phyloP scores from a whole-genome alignment of 164 flowering plant genomes.

The Echeveria elegans region DNA sequence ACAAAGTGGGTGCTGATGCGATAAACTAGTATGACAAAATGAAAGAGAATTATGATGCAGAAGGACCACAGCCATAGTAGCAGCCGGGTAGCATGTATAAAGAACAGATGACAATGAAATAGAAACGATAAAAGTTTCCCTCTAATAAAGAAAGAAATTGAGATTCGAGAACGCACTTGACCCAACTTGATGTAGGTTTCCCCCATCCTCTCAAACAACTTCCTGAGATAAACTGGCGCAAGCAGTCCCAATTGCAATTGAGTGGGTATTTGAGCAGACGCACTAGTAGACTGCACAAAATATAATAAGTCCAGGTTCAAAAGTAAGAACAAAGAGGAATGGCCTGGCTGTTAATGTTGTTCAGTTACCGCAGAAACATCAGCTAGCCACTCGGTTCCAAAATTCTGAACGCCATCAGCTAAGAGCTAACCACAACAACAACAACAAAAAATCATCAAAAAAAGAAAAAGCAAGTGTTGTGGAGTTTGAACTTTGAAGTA shows the following conservation, averaged over 20 bases:
- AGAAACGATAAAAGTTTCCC: neutral
- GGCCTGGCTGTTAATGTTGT: no score
- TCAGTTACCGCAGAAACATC: conserved; percentile 65
- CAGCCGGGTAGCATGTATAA: neutral
- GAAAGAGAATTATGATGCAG: neutral
- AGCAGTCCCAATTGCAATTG: conserved; percentile 69
- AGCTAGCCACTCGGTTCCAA: conserved; percentile 84
- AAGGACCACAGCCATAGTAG: neutral
- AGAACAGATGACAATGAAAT: neutral
- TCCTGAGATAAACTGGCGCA: conserved; percentile 73
- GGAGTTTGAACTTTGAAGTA: conserved; percentile 46
- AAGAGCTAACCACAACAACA: neutral
- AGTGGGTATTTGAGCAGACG: conserved; percentile 52
- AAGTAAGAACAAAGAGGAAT: neutral
- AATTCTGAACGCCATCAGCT: conserved; percentile 53
- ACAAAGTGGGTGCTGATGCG: conserved; percentile 94
- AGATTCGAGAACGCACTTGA: conserved; percentile 39
- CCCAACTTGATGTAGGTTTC: conserved; percentile 91
- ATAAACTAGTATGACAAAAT: conserved; percentile 42
- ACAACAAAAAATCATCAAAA: neutral
- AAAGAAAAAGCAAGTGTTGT: neutral
- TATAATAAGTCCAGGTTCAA: neutral
- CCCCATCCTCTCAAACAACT: conserved; percentile 89
- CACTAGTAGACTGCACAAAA: conserved; percentile 37
- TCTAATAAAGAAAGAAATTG: neutral